Evolutionary conservation across 1,284 basidiomycete species (phyloP).

Genomic region (Mrakiaceae sp.): DNA sequence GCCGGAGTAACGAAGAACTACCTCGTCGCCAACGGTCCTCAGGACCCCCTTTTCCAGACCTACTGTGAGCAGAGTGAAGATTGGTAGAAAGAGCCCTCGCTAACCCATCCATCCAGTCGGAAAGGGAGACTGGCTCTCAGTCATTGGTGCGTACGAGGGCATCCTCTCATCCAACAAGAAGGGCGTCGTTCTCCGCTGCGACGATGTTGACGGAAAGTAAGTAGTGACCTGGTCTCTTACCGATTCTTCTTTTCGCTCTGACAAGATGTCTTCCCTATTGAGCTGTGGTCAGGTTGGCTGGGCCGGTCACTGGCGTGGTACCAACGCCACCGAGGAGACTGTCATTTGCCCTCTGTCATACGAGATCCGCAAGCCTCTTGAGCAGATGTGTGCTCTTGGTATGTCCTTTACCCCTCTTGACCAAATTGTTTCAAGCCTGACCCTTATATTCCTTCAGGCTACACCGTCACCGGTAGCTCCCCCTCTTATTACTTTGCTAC

Average conservation of each 20-base stretch:
- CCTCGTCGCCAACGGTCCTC: conserved; percentile 28
- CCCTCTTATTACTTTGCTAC: conserved; percentile 32
- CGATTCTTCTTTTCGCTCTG: neutral
- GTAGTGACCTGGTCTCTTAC: neutral
- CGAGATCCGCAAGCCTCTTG: conserved; percentile 19
- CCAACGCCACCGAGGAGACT: conserved; percentile 37
- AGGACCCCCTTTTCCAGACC: conserved; percentile 28
- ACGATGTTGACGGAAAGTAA: conserved; percentile 34
- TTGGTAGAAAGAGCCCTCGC: too few species aligned
- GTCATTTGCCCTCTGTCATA: conserved; percentile 28
- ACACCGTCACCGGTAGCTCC: conserved; percentile 26
- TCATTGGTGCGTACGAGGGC: conserved; percentile 29
- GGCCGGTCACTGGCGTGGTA: conserved; percentile 37
- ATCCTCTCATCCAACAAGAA: conserved; percentile 30
- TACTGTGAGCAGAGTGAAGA: conserved; percentile 24
- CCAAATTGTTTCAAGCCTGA: too few species aligned
- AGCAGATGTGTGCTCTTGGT: conserved; percentile 4
- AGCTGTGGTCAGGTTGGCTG: conserved; percentile 30
- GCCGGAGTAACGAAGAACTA: conserved; percentile 28
- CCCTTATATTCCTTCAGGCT: conserved; percentile 22
- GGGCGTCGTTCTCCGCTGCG: conserved; percentile 33
- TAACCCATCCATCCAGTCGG: conserved; percentile 22
- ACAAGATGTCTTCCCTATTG: conserved; percentile 2
- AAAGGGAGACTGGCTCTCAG: conserved; percentile 25
- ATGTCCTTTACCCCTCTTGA: too few species aligned